phyloP scores from a whole-genome alignment of 2,329 filamentous ascomycete species.

The Xylariaceae sp. region DNA sequence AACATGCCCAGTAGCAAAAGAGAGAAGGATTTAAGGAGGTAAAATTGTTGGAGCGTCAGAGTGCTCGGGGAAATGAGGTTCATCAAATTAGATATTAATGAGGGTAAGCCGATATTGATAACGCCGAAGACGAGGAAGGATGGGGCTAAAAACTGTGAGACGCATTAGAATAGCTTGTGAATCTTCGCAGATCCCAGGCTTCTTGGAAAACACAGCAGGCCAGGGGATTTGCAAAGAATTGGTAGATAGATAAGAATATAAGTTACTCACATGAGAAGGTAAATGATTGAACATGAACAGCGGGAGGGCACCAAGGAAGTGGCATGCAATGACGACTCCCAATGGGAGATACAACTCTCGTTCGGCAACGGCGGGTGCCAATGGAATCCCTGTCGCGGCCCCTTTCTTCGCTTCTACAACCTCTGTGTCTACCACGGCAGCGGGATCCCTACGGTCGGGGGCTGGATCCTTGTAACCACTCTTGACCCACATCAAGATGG shows the following conservation, averaged over 20 bases:
- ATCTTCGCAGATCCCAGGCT: not conserved
- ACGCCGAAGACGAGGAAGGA: conserved; percentile 56
- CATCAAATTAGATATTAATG: conserved; percentile 53
- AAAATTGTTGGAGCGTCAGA: conserved; percentile 65
- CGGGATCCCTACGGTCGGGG: not conserved
- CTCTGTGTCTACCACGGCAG: conserved; percentile 9
- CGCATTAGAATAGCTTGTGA: not conserved
- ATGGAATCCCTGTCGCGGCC: conserved; percentile 15
- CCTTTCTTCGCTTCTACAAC: conserved; percentile 27
- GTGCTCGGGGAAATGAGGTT: conserved; percentile 33
- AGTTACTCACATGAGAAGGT: conserved; percentile 55
- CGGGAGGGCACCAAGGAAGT: conserved; percentile 74
- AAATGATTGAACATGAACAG: conserved; percentile 82
- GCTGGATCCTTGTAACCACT: conserved; percentile 58
- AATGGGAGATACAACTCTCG: conserved; percentile 70
- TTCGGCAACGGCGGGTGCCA: conserved; percentile 41
- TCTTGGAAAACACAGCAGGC: not conserved
- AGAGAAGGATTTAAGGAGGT: conserved; percentile 83
- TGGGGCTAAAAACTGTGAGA: conserved; percentile 51
- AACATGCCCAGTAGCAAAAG: conserved; percentile 90
- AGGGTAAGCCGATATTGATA: conserved; percentile 54
- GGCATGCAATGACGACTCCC: conserved; percentile 64
- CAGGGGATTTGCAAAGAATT: not conserved
- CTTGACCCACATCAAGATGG: conserved; percentile 88
- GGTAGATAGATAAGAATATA: not conserved